A percentile compares a stretch with the other conserved stretches of the same genome.
Evolutionary conservation across 257 asterid genomes (phyloP).

Genomic region (Jasminum sambac): DNA sequence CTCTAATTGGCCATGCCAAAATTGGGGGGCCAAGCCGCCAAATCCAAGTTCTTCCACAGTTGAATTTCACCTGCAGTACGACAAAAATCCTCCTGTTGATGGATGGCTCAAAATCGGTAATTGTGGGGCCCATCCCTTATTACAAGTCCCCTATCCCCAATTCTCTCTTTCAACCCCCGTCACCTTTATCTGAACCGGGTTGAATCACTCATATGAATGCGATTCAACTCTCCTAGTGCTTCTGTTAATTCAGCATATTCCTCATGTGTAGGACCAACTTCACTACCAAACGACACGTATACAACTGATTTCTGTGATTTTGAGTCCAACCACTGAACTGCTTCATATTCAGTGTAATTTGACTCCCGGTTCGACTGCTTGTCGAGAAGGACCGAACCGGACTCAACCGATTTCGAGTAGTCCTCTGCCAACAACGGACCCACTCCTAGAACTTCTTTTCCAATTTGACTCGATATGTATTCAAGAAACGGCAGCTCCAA

Average conservation of each 20-base stretch:
- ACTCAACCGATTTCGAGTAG: constrained; percentile 44
- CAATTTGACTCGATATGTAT: constrained; percentile 36
- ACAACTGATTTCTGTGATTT: constrained; percentile 54
- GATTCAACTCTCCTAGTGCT: constrained; percentile 46
- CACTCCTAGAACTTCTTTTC: constrained; percentile 49
- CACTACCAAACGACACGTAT: constrained; percentile 75
- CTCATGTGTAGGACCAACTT: constrained; percentile 59
- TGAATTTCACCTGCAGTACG: constrained; percentile 87
- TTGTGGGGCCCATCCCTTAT: constrained; percentile 86
- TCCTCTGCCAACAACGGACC: constrained; percentile 70
- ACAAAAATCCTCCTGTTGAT: constrained; percentile 58
- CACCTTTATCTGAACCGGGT: constrained; percentile 35
- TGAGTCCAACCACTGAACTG: constrained; percentile 58
- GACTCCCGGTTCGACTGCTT: constrained; percentile 50
- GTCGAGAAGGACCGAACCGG: constrained; percentile 39
- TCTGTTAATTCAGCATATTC: constrained; percentile 51
- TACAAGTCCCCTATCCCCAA: constrained; percentile 53
- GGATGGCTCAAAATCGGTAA: constrained; percentile 57
- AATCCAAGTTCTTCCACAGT: constrained; percentile 58
- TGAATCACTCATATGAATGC: constrained; percentile 77
- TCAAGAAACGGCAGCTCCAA: constrained; percentile 53
- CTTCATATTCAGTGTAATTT: constrained; percentile 59
- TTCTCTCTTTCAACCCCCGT: constrained; percentile 48
- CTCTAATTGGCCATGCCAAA: constrained; percentile 81
- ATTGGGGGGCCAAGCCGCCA: constrained; percentile 62